A percentile compares a stretch with the other conserved stretches of the same genome.
These are phyloP conservation scores for Novakomyces olei DNA, from an alignment of 805 yeast species.

Conservation along the genomic window DNA sequence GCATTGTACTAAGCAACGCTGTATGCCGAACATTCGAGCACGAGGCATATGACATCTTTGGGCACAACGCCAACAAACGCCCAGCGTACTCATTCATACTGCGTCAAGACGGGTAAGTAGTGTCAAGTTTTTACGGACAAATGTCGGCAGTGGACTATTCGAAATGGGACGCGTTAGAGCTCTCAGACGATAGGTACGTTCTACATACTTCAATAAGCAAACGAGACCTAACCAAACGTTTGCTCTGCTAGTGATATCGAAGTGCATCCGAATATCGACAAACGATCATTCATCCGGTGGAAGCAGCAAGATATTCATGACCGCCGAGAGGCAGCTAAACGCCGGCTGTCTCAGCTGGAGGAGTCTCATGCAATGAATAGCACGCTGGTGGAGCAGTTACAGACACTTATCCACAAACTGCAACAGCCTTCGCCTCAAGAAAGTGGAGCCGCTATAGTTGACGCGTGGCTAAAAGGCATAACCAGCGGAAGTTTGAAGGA, in stretches of 20 bases:
- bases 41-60: too few species aligned
- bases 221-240: too few species aligned
- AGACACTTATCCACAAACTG: constrained; percentile 28
- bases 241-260: constrained; percentile 63
- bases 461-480: too few species aligned
- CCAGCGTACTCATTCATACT: too few species aligned
- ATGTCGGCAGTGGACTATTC: too few species aligned
- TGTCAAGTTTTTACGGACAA: too few species aligned
- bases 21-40: too few species aligned
- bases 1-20: too few species aligned
- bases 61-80: too few species aligned
- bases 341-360: constrained; percentile 52
- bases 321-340: constrained; percentile 58
- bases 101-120: background rate
- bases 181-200: constrained; percentile 63
- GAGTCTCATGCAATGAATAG: constrained; percentile 65
- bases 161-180: constrained; percentile 91
- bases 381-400: constrained; percentile 52
- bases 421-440: constrained; percentile 11
- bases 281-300: constrained; percentile 79
- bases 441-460: too few species aligned
- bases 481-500: too few species aligned
- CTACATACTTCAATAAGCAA: too few species aligned
- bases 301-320: constrained; percentile 94
- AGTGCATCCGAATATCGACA: constrained; percentile 96